A percentile compares a stretch with the other conserved stretches of the same genome.
Evolutionary conservation across 345 rosid species (phyloP).

Genomic region (Heritiera fomes): DNA sequence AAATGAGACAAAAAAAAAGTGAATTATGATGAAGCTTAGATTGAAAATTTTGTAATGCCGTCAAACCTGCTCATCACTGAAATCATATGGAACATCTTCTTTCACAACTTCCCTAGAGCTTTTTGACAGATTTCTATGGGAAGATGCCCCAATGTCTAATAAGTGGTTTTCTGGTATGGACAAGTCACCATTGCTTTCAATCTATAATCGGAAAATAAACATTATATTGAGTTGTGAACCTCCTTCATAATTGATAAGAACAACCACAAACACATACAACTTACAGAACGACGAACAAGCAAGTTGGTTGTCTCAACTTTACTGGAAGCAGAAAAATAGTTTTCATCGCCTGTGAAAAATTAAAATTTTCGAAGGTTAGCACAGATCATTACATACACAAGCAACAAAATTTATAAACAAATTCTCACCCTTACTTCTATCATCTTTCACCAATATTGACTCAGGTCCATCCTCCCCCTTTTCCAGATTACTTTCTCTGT

Average conservation of each 20-base stretch:
- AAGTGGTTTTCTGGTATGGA: conserved; percentile 42
- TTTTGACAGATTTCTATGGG: conserved; percentile 28
- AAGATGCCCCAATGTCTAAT: conserved; percentile 33
- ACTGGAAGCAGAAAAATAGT: conserved; percentile 37
- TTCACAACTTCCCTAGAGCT: conserved; percentile 35
- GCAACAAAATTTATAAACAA: conserved; percentile 22
- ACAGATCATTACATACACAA: conserved; percentile 3
- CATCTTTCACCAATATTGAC: conserved; percentile 34
- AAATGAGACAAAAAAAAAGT: neutral
- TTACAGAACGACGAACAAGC: conserved; percentile 96
- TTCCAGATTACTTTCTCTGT: conserved; percentile 45
- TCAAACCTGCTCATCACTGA: conserved; percentile 73
- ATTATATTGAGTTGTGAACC: conserved; percentile 56
- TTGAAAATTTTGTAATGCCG: neutral
- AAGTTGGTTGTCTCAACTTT: conserved; percentile 43
- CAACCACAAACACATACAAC: conserved; percentile 98
- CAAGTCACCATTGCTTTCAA: conserved; percentile 54
- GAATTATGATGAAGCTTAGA: neutral
- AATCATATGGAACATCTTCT: conserved; percentile 54
- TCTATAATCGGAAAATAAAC: conserved; percentile 50
- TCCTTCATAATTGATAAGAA: conserved; percentile 40
- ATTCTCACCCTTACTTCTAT: conserved; percentile 44
- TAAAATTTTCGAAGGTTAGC: neutral
- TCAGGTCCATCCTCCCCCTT: conserved; percentile 39
- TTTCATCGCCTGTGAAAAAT: conserved; percentile 44